A percentile compares a stretch with the other conserved stretches of the same genome.
These are phyloP conservation scores for Albugo candida DNA, from an alignment of 352 stramenopile genomes.

Conservation along the genomic window DNA sequence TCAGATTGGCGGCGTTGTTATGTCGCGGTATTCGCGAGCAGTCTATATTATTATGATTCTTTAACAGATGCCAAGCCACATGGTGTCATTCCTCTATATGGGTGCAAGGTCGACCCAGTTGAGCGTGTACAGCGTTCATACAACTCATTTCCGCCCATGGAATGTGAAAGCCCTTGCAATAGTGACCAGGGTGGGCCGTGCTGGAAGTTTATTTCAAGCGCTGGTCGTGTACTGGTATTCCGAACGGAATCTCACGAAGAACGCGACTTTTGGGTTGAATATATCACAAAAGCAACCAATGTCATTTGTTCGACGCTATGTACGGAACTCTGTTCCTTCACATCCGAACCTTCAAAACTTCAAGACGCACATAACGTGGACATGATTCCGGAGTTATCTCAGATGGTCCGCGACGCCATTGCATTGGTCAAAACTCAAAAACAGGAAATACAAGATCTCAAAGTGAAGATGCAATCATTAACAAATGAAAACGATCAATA, in stretches of 20 bases:
- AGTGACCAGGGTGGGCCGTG: conserved; percentile 17
- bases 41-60: conserved; percentile 48
- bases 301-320: conserved; percentile 5
- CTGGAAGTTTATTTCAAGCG: conserved; percentile 45
- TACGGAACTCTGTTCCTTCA: neutral
- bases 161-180: neutral
- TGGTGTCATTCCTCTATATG: conserved; percentile 27
- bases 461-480: conserved; percentile 3
- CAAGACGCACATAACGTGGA: conserved; percentile 7
- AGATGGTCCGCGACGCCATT: conserved; percentile 54
- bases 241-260: conserved; percentile 26
- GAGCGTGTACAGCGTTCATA: conserved; percentile 30
- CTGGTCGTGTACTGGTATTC: conserved; percentile 38
- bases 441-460: conserved; percentile 42
- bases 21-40: conserved; percentile 34
- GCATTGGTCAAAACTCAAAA: conserved; percentile 42
- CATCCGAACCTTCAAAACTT: neutral
- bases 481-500: neutral
- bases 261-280: conserved; percentile 29
- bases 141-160: neutral
- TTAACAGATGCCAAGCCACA: conserved; percentile 20
- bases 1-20: conserved; percentile 34
- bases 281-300: conserved; percentile 17
- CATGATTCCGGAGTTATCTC: conserved; percentile 21
- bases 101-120: conserved; percentile 25